Evolutionary conservation across 2,329 filamentous ascomycete genomes (phyloP), one percentile per base, ranked within the genome.

Genomic region (Colletotrichum godetiae): DNA sequence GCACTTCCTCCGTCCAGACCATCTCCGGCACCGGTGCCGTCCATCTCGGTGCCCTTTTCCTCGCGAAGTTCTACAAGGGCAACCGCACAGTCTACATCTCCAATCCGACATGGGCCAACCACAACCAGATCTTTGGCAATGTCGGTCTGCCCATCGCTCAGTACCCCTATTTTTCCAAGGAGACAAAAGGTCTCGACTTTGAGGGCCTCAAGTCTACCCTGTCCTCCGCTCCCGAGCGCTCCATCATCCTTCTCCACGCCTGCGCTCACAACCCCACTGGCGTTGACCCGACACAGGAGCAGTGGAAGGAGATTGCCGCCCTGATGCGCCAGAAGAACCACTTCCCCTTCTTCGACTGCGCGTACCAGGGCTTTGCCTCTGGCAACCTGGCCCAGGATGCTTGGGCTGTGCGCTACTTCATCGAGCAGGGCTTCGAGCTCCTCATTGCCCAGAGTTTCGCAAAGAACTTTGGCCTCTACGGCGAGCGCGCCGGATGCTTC

Each of bases 201-300:
- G 91, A 93, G 73, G 96, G 95, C 85, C 95, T 98, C 93, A 91
- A 94, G 82, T 82, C 86, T 61, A 85, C 93, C 42, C 87, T 98
- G 64, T 83, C 90, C 74, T 85, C 88, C 42, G 95, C 96, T 8
- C 92, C 94, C 3, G 88, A 93, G 65, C 91, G 92, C 78, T 96
- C 94, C 81, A 91, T 99, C 82, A 92, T 99, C 82, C 89, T 98
- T 57, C 90, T 98, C 52, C 97, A 98, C 85, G 94, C 95, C 75
- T 99, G 97, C 83, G 97, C 97, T 49, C 97, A 99, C 88, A 99
- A 99, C 87, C 97, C 97, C 46, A 99, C 97, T 1, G 97, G 97
- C 72, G 95, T 99, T 75, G 97, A 99, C 84, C 95, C 95, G 8
- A 97, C 95, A 24, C 88, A 93, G 77, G 94, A 96, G 67, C 97